Evolutionary conservation across 2,329 filamentous ascomycete species (phyloP).

Genomic region (Chlorencoelia australis): DNA sequence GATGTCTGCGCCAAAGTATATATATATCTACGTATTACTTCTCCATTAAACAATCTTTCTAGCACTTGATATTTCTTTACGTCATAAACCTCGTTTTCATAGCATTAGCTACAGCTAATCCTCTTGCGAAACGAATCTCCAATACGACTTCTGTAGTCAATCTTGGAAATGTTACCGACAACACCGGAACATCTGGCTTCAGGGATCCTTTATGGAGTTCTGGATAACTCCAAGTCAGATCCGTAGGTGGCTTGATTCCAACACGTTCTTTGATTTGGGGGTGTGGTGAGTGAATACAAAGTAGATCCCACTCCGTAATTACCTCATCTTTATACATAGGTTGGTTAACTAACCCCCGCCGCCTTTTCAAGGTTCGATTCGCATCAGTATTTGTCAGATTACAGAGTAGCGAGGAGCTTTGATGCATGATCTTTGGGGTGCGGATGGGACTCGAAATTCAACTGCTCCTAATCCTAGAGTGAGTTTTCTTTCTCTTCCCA

Average conservation of each 20-base stretch:
- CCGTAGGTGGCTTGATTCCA: slow-evolving; percentile 29
- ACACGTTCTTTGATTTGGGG: slow-evolving; percentile 32
- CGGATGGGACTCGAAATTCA: slow-evolving; percentile 33
- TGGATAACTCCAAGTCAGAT: slow-evolving; percentile 30
- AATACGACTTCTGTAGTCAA: no score
- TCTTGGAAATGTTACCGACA: slow-evolving; percentile 22
- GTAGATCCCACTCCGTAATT: no score
- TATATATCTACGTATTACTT: no score
- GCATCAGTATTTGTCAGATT: slow-evolving; percentile 36
- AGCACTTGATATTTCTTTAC: no score
- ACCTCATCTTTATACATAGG: neutral
- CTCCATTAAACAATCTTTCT: no score
- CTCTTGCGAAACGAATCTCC: no score
- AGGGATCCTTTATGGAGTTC: slow-evolving; percentile 34
- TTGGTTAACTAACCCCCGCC: neutral
- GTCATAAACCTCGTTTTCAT: no score
- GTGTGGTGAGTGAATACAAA: slow-evolving; percentile 22
- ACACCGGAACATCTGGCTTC: slow-evolving; percentile 29
- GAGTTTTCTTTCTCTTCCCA: slow-evolving; percentile 37
- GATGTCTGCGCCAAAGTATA: no score
- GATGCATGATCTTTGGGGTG: slow-evolving; percentile 38
- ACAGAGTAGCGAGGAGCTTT: slow-evolving; percentile 34
- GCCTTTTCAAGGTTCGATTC: slow-evolving; percentile 27
- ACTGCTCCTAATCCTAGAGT: slow-evolving; percentile 35
- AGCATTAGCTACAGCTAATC: no score